Evolutionary conservation across 768 basidiomycete species (phyloP).

Genomic region (Trametes villosa): DNA sequence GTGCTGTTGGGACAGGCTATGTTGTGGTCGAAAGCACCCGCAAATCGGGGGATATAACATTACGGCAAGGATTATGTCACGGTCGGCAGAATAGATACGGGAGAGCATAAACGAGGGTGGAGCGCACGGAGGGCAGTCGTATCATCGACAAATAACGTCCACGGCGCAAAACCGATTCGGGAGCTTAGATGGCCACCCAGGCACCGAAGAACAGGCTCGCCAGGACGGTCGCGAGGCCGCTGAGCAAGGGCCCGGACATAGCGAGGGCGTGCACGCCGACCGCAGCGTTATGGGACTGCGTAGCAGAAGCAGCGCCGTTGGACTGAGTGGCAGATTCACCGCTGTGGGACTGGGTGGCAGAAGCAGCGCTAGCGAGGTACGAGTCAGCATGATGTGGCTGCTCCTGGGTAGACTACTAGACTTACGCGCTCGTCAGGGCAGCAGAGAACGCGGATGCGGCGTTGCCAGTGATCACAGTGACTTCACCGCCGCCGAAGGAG

Average conservation of each 20-base stretch:
- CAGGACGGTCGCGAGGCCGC: constrained; percentile 34
- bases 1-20: background rate
- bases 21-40: background rate
- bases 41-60: background rate
- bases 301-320: background rate
- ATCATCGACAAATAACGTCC: background rate
- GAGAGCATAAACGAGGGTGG: background rate
- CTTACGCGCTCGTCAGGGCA: too few relatives aligned
- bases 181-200: constrained; percentile 37
- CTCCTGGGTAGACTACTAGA: too few relatives aligned
- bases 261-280: constrained; percentile 22
- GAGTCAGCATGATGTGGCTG: too few relatives aligned
- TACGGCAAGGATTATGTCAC: background rate
- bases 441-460: too few relatives aligned
- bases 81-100: background rate
- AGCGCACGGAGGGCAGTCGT: too few relatives aligned
- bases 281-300: constrained; percentile 17
- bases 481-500: too few relatives aligned
- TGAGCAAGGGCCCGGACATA: constrained; percentile 32
- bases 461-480: too few relatives aligned
- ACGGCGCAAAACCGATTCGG: background rate
- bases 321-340: too few relatives aligned
- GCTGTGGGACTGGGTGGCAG: too few relatives aligned
- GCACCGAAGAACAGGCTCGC: constrained; percentile 43
- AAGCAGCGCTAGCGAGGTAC: too few relatives aligned